These are phyloP conservation scores for Ustanciosporium gigantosporum DNA, from an alignment of 1,284 basidiomycete genomes.

Conservation along the genomic window DNA sequence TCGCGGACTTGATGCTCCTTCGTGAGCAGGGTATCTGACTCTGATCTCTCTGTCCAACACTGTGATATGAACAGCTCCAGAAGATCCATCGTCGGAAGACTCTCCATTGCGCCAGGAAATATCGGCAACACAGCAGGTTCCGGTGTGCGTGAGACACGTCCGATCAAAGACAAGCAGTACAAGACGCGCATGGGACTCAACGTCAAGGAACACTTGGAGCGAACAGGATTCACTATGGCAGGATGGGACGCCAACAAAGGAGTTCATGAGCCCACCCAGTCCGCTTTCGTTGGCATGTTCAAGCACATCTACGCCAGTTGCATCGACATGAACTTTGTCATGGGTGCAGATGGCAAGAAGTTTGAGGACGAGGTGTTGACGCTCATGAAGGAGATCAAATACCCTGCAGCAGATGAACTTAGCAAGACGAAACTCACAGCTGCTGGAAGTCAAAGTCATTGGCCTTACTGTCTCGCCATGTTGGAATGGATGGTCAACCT, in stretches of 20 bases:
- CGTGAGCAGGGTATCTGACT: neutral
- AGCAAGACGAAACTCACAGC: constrained; percentile 59
- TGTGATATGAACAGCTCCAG: constrained; percentile 8
- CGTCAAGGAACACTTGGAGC: constrained; percentile 47
- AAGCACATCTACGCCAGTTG: constrained; percentile 52
- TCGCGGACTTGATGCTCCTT: neutral
- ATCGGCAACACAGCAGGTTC: constrained; percentile 29
- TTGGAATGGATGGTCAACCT: constrained; percentile 59
- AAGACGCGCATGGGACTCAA: constrained; percentile 50
- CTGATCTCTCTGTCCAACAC: neutral
- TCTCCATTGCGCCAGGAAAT: constrained; percentile 42
- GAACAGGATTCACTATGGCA: constrained; percentile 52
- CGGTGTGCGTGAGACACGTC: constrained; percentile 26
- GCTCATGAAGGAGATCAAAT: constrained; percentile 56
- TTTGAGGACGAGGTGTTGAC: constrained; percentile 57
- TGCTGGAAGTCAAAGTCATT: constrained; percentile 57
- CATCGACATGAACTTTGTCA: constrained; percentile 52
- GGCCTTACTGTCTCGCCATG: constrained; percentile 58
- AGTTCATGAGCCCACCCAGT: constrained; percentile 57
- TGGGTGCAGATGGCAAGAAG: constrained; percentile 53
- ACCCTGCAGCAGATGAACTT: constrained; percentile 56
- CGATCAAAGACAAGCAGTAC: constrained; percentile 48
- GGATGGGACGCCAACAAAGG: constrained; percentile 47
- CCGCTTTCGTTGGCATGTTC: constrained; percentile 56
- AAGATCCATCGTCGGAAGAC: constrained; percentile 31